Conservation (phyloP, 306 rosid genomes). For the Cajanus cajan region DNA sequence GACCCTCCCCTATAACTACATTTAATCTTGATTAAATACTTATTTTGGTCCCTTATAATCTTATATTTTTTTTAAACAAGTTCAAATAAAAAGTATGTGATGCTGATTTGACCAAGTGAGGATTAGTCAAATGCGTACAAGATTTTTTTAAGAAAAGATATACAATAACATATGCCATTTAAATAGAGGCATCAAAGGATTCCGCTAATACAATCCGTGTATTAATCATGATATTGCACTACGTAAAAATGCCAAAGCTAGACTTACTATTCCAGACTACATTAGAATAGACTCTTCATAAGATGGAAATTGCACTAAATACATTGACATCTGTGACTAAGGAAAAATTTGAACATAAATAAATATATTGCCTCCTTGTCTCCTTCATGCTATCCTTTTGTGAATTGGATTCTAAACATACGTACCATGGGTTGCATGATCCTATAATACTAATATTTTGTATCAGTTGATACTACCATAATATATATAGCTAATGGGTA, state of each 20-base stretch:
- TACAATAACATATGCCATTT: background rate
- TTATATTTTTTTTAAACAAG: no score
- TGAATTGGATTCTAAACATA: constrained; percentile 1
- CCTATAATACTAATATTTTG: no score
- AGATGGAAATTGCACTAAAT: background rate
- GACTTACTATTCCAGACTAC: background rate
- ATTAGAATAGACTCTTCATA: background rate
- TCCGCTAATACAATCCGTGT: background rate
- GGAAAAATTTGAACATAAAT: background rate
- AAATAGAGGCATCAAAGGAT: background rate
- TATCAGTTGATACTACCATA: no score
- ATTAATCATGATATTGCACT: background rate
- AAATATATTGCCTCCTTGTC: background rate
- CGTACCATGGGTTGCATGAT: background rate
- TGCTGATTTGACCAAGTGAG: background rate
- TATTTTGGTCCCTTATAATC: no score
- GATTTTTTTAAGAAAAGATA: background rate
- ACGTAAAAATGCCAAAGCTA: background rate
- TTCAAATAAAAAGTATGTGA: background rate
- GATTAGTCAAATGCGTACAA: background rate
- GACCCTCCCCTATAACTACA: no score
- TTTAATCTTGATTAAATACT: no score
- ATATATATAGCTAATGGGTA: background rate
- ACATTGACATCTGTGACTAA: background rate
- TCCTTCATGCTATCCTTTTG: background rate